A percentile compares a stretch with the other conserved stretches of the same genome.
These are phyloP conservation scores for Paraphaeosphaeria sporulosa DNA, from an alignment of 2,329 filamentous ascomycete species.

Conservation along the genomic window DNA sequence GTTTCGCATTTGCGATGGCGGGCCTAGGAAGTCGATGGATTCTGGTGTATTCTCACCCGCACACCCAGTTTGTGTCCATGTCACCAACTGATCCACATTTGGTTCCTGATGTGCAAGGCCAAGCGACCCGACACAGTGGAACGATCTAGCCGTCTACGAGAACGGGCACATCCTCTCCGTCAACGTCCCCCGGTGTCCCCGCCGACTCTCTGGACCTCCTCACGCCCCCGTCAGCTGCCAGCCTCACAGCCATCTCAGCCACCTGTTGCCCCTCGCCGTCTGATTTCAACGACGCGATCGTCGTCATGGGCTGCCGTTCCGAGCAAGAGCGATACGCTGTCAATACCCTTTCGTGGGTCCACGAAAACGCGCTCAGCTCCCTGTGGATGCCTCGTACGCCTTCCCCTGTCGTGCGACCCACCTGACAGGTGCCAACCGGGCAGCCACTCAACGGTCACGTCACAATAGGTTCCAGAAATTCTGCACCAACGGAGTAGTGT, in stretches of 20 bases:
- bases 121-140: conserved; percentile 9
- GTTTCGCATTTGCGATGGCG: background rate
- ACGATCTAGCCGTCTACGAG: conserved; percentile 1
- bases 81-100: background rate
- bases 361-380: conserved; percentile 3
- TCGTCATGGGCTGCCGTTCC: background rate
- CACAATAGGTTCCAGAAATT: conserved; percentile 3
- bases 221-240: conserved; percentile 6
- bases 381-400: background rate
- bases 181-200: conserved; percentile 8
- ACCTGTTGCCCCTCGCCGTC: background rate
- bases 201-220: conserved; percentile 5
- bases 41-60: background rate
- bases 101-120: conserved; percentile 10
- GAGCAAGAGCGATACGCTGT: background rate
- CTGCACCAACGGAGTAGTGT: background rate
- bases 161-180: conserved; percentile 11
- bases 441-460: conserved; percentile 8
- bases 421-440: conserved; percentile 4
- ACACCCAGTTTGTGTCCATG: conserved; percentile 2
- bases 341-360: background rate
- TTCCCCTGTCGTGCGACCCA: conserved; percentile 10
- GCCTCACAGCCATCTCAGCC: background rate
- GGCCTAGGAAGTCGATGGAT: conserved; percentile 1
- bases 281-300: background rate